Base-by-base conservation (phyloP, 164 flowering plant genomes). In the Paratinospora sagittata region DNA sequence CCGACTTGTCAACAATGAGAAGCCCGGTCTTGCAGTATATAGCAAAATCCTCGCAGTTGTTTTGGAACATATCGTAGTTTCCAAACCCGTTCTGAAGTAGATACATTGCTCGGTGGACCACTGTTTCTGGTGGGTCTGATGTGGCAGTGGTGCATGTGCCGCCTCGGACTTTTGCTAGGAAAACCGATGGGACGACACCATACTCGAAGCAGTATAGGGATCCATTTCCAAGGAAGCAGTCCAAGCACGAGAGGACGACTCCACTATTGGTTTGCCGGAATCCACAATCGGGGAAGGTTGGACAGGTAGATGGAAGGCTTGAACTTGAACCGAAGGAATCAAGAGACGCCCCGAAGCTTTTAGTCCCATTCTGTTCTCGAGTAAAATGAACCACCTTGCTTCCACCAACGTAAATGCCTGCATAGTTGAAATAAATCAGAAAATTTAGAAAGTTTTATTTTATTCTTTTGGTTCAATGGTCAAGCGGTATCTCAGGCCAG, bases 41-140 rank as follows among this genome's bases (percentile, higher is more conserved):
- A 0, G 98, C 90, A 78, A 93, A 96, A 78, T 96, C 99, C 81
- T 96, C 99, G 73, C 99, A 96, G 80, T 93, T 93, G 83, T 96
- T 93, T 49, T 85, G 83, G 57, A 90, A 93, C 34, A 93, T 78
- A 55, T 96, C 85, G 26, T 93, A 96, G 63, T 87, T 93, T 27
- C 99, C 98, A 76, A 93, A 96, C 58, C 99, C 99, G 75, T 93
- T 90, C 71, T 91, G 98, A 43, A 96, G 92, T 65, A 96, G 85
- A 74, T 87, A 82, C 99, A 96, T 96, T 58, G 99, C 98, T 33
- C 99, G 80, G 80, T 96, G 93, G 74, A 93, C 77, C 6, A 84
- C 92, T 30, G 80, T 61, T 34, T 85, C 91, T 0, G 91, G 79
- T 14, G 89, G 82, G 69, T 96, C 99, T 10, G 97, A 85, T 66